A percentile compares a stretch with the other conserved stretches of the same genome.
phyloP scores from a whole-genome alignment of 2,329 filamentous ascomycete genomes.

The Fusarium scirpi region DNA sequence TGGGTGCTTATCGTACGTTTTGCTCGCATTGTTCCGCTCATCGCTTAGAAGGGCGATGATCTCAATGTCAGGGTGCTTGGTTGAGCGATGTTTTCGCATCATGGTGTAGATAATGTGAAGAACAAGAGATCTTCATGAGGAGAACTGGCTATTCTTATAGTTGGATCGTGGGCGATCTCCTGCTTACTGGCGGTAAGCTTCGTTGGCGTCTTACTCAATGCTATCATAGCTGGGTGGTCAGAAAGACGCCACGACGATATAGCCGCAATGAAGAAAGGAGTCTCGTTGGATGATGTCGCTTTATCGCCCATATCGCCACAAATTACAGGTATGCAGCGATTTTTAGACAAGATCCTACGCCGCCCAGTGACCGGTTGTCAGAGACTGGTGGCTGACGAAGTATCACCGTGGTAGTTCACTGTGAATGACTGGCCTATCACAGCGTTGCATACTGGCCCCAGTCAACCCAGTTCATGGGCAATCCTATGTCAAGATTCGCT shows the following conservation, averaged over 20 bases:
- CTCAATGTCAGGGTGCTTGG: constrained; percentile 53
- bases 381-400: constrained; percentile 9
- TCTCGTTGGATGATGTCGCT: background rate
- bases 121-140: fast-evolving
- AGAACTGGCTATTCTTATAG: constrained; percentile 3
- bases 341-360: background rate
- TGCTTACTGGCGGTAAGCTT: background rate
- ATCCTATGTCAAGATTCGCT: constrained; percentile 65
- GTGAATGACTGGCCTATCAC: constrained; percentile 2
- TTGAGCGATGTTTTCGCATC: constrained; percentile 2
- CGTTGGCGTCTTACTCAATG: background rate
- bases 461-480: constrained; percentile 65
- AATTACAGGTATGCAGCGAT: background rate
- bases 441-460: constrained; percentile 55
- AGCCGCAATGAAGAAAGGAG: background rate
- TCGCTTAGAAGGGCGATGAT: constrained; percentile 65
- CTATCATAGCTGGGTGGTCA: background rate
- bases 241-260: background rate
- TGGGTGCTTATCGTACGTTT: constrained; percentile 56
- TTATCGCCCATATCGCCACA: background rate
- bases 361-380: background rate
- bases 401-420: background rate
- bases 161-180: background rate
- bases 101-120: background rate
- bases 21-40: constrained; percentile 65